Base-by-base conservation (phyloP, 2,329 filamentous ascomycete species). In the Sarocladiaceae sp. region DNA sequence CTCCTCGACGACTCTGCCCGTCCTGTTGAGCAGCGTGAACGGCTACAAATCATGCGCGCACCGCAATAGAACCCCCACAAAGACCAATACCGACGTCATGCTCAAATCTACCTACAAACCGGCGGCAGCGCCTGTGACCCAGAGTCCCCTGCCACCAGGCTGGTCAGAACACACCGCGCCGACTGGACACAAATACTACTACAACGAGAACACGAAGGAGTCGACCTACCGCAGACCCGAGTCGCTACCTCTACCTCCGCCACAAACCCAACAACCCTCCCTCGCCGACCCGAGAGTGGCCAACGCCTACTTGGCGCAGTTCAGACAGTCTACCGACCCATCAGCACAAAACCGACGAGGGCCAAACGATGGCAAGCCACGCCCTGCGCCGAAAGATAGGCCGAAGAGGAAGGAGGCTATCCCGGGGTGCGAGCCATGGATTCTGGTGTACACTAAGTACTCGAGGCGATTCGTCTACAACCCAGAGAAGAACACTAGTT, bases 131-230 rank as follows among this genome's bases (percentile, higher is more conserved):
- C 48, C 66, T 6, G 55, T 51, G 1, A 53, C 47, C 7, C 53
- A 54, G 15, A 71, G 78, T 35, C 79, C 85, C 27, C 71, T 96
- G 1, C 83, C 82, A 21, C 73, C 82, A 33, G 89, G 88, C 50
- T 96, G 90, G 90, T 88, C 85, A n/a, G 87, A 95, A 63, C 89
- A 96, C 67, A 90, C 83, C 65, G 88, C 90, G 43, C 90, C 89
- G 5, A 83, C 84, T 42, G 88, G 88, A 4, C 89, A 95, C 63
- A 74, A 75, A 21, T 96, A 95, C 68, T 96, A 90, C 65, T 93
- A 94, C 69, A 84, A 95, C 66, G 72, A 81, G 35, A 71, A 76
- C 45, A 91, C 87, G 1, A 88, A 93, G 56, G 78, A 87, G 56
- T 95, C 90, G 1, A 95, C 90, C 33, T 96, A 95, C 62, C 84